Base-by-base conservation (phyloP, 2,329 filamentous ascomycete species). In the Sordariomycetes sp. region DNA sequence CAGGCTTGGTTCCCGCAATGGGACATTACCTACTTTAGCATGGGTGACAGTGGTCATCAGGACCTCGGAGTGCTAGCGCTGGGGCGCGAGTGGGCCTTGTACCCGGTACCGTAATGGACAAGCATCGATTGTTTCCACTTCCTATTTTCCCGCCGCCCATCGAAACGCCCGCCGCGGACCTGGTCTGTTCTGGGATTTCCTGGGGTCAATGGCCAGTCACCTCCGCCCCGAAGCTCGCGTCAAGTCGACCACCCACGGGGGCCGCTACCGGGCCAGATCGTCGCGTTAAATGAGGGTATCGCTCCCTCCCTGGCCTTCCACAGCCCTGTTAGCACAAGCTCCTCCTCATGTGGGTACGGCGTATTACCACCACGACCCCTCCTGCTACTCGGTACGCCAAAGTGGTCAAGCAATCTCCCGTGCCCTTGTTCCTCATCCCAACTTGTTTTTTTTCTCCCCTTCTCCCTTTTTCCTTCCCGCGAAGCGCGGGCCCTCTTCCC, bases 291-390 rank as follows among this genome's bases (percentile, higher is more conserved):
- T 50, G 45, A 50, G 22, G 36, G 56, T 50, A 48, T 56, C 45
- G 35, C 8, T 51, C 51, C 52, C 8, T 51, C 51, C 52, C 53
- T 53, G 22, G 20, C 36, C 50, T 53, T 35, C 42, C 54, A 56
- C 55, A 50, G 45, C 45, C 45, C 45, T 50, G 45, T 50, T 50
- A 24, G 45, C 45, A 45, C 39, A 50, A 50, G 45, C 51, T 34
- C 51, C 20, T 52, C 51, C 28, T 32, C 28, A 12, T 34, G 51
- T 52, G 51, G 51, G 51, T 52, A 52, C 51, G 17, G 51, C 51
- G 51, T 52, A 52, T 52, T 52, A 52, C 51, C 45, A 50, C 45
- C 22, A 52, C 51, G 51, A 34, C 51, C 51, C 51, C 51, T 52
- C 51, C 51, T 20, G 4, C 45, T 20, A n/a, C 45, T 17, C 22